Conservation (phyloP, 2,329 filamentous ascomycete species). For the Monosporascus sp. region DNA sequence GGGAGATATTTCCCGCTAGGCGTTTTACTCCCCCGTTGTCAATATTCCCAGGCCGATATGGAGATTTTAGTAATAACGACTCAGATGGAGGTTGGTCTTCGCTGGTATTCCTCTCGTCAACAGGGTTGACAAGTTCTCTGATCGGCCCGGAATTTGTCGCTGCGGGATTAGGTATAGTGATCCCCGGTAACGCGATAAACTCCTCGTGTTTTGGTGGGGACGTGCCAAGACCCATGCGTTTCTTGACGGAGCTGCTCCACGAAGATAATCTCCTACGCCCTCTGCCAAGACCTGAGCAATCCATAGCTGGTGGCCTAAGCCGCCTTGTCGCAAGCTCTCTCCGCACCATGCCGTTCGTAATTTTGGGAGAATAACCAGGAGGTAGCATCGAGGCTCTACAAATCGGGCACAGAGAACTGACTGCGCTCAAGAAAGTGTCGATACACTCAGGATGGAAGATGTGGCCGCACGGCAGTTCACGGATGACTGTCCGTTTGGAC, state of each 20-base stretch:
- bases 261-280: constrained; percentile 18
- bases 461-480: constrained; percentile 83
- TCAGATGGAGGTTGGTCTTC: constrained; percentile 26
- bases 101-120: constrained; percentile 26
- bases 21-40: too few species aligned
- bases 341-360: constrained; percentile 84
- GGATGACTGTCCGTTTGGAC: constrained; percentile 64
- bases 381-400: constrained; percentile 85
- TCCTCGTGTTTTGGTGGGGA: constrained; percentile 13
- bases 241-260: constrained; percentile 16
- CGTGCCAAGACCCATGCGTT: constrained; percentile 9
- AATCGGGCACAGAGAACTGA: constrained; percentile 83
- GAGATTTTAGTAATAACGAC: background rate
- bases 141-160: constrained; percentile 19
- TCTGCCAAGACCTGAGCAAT: constrained; percentile 29
- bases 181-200: constrained; percentile 18
- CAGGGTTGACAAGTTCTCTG: constrained; percentile 21
- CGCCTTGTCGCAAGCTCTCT: constrained; percentile 67
- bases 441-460: constrained; percentile 94
- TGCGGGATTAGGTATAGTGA: constrained; percentile 4
- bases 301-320: constrained; percentile 48
- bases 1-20: too few species aligned
- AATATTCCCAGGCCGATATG: too few species aligned
- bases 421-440: constrained; percentile 72
- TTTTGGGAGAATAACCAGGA: constrained; percentile 57